Evolutionary conservation across 2,329 filamentous ascomycete genomes (phyloP).

Genomic region (Aspergillus phoenicis): DNA sequence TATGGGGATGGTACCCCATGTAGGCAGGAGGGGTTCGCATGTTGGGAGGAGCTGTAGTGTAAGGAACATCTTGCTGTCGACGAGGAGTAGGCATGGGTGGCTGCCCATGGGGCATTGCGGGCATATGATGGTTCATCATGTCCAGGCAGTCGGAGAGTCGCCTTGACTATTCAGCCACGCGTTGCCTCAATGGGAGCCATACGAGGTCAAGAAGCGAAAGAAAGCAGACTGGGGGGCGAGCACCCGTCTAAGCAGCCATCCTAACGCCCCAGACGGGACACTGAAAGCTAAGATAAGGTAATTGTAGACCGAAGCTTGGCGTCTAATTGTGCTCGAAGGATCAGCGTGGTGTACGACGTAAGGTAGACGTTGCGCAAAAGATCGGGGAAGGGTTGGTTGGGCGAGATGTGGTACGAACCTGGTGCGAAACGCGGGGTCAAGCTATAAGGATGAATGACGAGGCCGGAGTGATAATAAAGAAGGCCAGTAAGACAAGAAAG

Average conservation of each 20-base stretch:
- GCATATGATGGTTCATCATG: slow-evolving; percentile 51
- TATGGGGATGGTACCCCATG: slow-evolving; percentile 60
- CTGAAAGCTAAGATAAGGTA: slow-evolving; percentile 7
- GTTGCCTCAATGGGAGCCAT: slow-evolving; percentile 46
- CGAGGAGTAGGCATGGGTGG: slow-evolving; percentile 54
- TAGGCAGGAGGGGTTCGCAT: slow-evolving; percentile 63
- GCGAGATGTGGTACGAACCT: slow-evolving; percentile 7
- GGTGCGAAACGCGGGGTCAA: slow-evolving; percentile 4
- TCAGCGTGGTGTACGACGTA: slow-evolving; percentile 10
- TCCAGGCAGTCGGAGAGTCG: slow-evolving; percentile 35
- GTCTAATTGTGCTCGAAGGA: slow-evolving; percentile 13
- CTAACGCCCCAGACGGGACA: slow-evolving; percentile 26
- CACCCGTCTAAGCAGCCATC: slow-evolving; percentile 41
- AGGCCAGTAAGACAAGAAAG: slow-evolving; percentile 5
- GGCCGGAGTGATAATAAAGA: slow-evolving; percentile 4
- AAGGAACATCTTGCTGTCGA: slow-evolving; percentile 50
- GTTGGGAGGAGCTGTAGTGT: slow-evolving; percentile 49
- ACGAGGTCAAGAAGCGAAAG: slow-evolving; percentile 31
- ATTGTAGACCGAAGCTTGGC: slow-evolving; percentile 11
- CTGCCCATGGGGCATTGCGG: slow-evolving; percentile 51
- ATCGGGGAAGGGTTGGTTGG: not conserved
- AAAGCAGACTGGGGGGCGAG: slow-evolving; percentile 22
- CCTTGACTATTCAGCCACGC: slow-evolving; percentile 41
- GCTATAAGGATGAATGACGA: not conserved
- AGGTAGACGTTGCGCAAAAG: slow-evolving; percentile 12